Evolutionary conservation across 1,284 basidiomycete species (phyloP).

Genomic region (Taiwanofungus camphoratus): DNA sequence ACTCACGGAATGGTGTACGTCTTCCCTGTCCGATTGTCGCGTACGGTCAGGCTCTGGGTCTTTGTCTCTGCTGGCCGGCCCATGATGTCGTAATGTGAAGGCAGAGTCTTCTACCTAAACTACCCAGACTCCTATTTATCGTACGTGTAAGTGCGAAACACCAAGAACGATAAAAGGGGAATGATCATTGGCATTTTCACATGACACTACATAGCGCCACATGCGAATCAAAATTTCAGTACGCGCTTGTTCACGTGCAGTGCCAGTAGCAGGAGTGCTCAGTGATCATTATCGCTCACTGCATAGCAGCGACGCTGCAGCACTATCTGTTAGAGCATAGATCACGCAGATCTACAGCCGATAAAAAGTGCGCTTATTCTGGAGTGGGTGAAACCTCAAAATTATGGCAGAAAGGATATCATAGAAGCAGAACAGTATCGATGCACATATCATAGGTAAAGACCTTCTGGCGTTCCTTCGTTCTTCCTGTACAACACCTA

Average conservation of each 20-base stretch:
- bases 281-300: too few species aligned
- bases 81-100: constrained; percentile 30
- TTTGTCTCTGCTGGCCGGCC: constrained; percentile 34
- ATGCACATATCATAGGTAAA: constrained; percentile 55
- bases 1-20: constrained; percentile 70
- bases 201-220: too few species aligned
- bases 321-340: too few species aligned
- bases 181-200: not conserved
- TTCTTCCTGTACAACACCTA: constrained; percentile 89
- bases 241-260: too few species aligned
- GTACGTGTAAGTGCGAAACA: not conserved
- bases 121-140: not conserved
- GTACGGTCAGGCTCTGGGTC: constrained; percentile 55
- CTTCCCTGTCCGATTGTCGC: constrained; percentile 82
- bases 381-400: too few species aligned
- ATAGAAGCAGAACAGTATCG: not conserved
- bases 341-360: too few species aligned
- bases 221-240: too few species aligned
- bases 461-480: constrained; percentile 84
- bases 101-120: too few species aligned
- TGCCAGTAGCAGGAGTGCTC: too few species aligned
- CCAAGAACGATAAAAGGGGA: not conserved
- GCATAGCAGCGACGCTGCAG: too few species aligned
- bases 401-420: not conserved
- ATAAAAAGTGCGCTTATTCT: too few species aligned